Base-by-base conservation (phyloP, 108 stramenopile species). In the Thalassiosira profunda region DNA sequence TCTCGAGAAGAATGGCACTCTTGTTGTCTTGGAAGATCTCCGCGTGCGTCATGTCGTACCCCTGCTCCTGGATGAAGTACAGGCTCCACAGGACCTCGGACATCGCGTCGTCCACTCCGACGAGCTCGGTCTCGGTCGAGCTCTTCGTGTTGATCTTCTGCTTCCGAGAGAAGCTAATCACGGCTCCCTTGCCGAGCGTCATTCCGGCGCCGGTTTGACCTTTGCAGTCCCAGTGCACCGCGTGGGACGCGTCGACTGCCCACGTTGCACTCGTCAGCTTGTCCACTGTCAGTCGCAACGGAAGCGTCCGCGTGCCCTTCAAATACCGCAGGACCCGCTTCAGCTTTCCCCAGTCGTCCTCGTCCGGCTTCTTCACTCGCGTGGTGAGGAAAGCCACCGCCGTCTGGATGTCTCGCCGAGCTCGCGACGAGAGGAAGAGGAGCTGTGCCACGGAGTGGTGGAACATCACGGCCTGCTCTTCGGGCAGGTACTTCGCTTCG, bases 241-340 rank as follows among this genome's bases (percentile, higher is more conserved):
- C 82, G 60, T 58, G 75, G 43, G 82, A 69, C 26, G 75, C 84
- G 60, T 88, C 87, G 8, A 85, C 63, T 28, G 43, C 73, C 79
- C 81, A 85, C 24, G 75, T 56, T 12, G 79, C 9, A 5, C 31
- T 34, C 2, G 28, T 12, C 1, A 36, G 28, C 0, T 36, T 21
- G n/a, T 58, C 3, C 8, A 44, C 67, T 14, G 24, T 34, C 4
- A 76, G 35, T 0, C 40, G 46, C 10, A 79, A 47, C 18, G 51
- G 15, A 23, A 82, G 36, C 24, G 67, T 61, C 7, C n/a, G n/a
- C 3, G 80, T 82, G 4, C 45, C 58, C 23, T 71, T 30, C 12
- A 84, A 49, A 51, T 84, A 87, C 56, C 60, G n/a, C 25, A 87
- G 47, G 4, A 81, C 63, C 8, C 77, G 41, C 18, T 37, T 36